phyloP scores from a whole-genome alignment of 202 grass and related monocot species.

The Schoenoplectus triqueter region DNA sequence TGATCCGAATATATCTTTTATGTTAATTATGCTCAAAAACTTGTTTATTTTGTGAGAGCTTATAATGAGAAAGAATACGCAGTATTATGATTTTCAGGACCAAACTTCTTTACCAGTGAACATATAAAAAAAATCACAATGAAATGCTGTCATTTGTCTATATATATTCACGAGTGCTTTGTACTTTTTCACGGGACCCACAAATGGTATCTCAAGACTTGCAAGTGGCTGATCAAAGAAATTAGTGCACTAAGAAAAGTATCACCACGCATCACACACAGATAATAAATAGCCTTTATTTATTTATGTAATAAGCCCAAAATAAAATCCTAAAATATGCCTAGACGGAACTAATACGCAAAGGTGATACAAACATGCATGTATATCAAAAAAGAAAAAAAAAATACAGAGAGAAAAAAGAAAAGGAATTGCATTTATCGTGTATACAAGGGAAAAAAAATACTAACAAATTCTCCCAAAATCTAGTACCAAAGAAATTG shows the following conservation, averaged over 20 bases:
- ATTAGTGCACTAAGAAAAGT: conserved; percentile 31
- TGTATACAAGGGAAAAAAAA: conserved; percentile 21
- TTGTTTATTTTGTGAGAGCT: neutral
- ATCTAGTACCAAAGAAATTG: neutral
- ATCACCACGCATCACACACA: neutral
- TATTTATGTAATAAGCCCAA: conserved; percentile 37
- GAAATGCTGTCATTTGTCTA: conserved; percentile 21
- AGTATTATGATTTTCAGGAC: neutral
- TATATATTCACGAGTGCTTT: conserved; percentile 11
- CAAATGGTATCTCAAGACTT: neutral
- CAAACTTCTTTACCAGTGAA: too few species aligned
- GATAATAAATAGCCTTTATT: neutral
- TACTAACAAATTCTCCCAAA: conserved; percentile 21
- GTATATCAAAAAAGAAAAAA: neutral
- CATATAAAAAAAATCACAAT: neutral
- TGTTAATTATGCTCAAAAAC: neutral
- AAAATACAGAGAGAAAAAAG: neutral
- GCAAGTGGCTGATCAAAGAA: conserved; percentile 26
- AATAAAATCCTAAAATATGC: neutral
- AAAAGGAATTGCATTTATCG: conserved; percentile 25
- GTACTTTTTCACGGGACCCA: conserved; percentile 18
- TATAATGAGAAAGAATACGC: neutral
- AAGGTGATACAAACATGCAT: conserved; percentile 29
- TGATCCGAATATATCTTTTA: neutral
- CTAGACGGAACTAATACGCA: conserved; percentile 29